Evolutionary conservation across 2,329 filamentous ascomycete species (phyloP), one percentile per base, ranked within the genome.

Genomic region (Penicillium oxalicum): DNA sequence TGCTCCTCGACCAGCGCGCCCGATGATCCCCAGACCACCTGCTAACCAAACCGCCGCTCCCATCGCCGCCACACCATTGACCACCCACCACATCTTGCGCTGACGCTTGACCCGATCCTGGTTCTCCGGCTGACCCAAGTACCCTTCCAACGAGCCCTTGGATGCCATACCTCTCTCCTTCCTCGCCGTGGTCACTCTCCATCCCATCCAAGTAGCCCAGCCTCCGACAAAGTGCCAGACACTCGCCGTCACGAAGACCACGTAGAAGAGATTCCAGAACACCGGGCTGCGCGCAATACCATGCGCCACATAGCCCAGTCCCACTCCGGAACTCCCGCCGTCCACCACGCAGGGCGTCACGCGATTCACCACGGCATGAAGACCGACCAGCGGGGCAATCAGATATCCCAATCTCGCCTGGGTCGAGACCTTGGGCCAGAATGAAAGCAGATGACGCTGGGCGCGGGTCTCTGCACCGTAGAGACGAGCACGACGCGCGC

Each of bases 151-250:
- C 1, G 62, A 61, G 39, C 61, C 64, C 36, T 64, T 64, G 45
- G 56, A 25, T 8, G 8, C 29, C 32, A 9, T 53, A 4, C 56
- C 50, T 11, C 57, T 56, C 39, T 63, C 57, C 41, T 59, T 66
- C 26, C 64, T 59, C 25, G 56, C 52, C 27, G 61, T 71, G 18
- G 60, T 72, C 69, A 64, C 59, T 70, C 65, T 72, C 73, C 64
- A 74, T 0, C 82, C 82, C 51, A 91, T 72, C 87, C 88, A 96
- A 67, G 82, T 86, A n/a, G 88, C 87, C 70, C 82, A 81, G 2
- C 91, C 91, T 81, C 89, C 94, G 6, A 87, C 80, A 66, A 91
- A 83, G 71, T 96, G 91, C 51, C 83, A 87, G 25, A 80, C 83
- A 0, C 83, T 86, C 0, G 84, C 70, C 12, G 73, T 74, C 5